phyloP scores from a whole-genome alignment of 2,329 filamentous ascomycete genomes.

The Nemania serpens region DNA sequence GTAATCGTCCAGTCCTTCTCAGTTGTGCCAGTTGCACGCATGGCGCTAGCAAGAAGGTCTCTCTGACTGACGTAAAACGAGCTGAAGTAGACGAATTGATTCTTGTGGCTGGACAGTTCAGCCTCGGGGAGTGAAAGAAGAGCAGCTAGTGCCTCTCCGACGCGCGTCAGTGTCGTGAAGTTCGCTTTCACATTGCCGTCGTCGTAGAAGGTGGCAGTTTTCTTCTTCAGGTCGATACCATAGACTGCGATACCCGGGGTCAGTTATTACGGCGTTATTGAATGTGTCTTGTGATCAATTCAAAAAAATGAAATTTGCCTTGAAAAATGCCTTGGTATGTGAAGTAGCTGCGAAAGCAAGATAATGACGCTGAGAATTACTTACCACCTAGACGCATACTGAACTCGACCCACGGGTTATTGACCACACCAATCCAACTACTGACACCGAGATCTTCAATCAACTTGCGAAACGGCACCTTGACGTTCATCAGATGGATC shows the following conservation, averaged over 20 bases:
- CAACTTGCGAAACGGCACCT: conserved; percentile 36
- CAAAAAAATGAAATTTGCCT: background rate
- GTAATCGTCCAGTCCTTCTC: conserved; percentile 38
- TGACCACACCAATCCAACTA: conserved; percentile 42
- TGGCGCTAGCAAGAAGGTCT: conserved; percentile 43
- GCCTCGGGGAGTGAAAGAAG: conserved; percentile 43
- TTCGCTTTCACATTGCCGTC: conserved; percentile 39
- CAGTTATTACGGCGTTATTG: background rate
- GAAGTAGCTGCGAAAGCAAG: background rate
- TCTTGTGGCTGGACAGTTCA: conserved; percentile 37
- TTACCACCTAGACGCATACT: conserved; percentile 34
- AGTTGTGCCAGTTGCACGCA: conserved; percentile 40
- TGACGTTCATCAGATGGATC: conserved; percentile 32
- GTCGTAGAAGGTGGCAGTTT: conserved; percentile 40
- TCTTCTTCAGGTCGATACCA: conserved; percentile 41
- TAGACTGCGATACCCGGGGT: conserved; percentile 23
- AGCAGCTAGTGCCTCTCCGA: conserved; percentile 44
- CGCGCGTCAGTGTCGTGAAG: conserved; percentile 39
- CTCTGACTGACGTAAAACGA: conserved; percentile 44
- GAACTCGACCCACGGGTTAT: conserved; percentile 44
- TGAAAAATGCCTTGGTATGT: background rate
- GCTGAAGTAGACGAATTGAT: conserved; percentile 42
- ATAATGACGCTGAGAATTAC: background rate
- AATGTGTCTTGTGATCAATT: no score
- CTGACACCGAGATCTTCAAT: conserved; percentile 40